phyloP scores from a whole-genome alignment of 495 filamentous ascomycete genomes.

The Aspergillus cristatus region DNA sequence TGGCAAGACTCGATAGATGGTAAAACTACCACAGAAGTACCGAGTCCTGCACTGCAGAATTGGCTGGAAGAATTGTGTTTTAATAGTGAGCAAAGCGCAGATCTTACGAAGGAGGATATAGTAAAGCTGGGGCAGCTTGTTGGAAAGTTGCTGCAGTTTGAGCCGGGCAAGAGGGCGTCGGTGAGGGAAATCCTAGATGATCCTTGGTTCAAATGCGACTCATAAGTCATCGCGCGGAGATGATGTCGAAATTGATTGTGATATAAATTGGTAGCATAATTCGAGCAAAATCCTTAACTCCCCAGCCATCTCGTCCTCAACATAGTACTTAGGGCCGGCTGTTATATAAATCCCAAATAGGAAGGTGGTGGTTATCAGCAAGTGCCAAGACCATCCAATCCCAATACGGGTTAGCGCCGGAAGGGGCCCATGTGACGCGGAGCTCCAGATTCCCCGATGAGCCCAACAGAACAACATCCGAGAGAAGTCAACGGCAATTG shows the following conservation, averaged over 20 bases:
- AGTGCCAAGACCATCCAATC: not conserved
- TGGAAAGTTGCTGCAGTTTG: slow-evolving; percentile 22
- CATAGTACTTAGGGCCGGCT: too few species aligned
- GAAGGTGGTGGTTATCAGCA: too few species aligned
- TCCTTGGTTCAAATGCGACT: slow-evolving; percentile 20
- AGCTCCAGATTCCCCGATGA: slow-evolving; percentile 3
- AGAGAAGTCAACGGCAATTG: slow-evolving; percentile 3
- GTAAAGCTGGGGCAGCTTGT: slow-evolving; percentile 21
- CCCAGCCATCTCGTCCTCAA: too few species aligned
- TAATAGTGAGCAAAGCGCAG: slow-evolving; percentile 13
- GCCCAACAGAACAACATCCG: slow-evolving; percentile 15
- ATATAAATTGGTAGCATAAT: too few species aligned
- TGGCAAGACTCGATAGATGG: slow-evolving; percentile 14
- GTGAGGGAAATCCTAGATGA: slow-evolving; percentile 22
- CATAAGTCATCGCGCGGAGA: too few species aligned
- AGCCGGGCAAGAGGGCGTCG: slow-evolving; percentile 25
- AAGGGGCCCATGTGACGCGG: slow-evolving; percentile 3
- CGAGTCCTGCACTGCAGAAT: slow-evolving; percentile 19
- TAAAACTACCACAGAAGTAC: slow-evolving; percentile 6
- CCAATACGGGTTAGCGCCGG: not conserved
- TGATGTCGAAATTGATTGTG: too few species aligned
- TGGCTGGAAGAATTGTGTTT: slow-evolving; percentile 31
- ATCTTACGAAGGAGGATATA: slow-evolving; percentile 22
- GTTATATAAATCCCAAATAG: too few species aligned
- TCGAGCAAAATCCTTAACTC: too few species aligned